Base-by-base conservation (phyloP, 1,284 basidiomycete genomes). In the Cryptococcus hybrid region DNA sequence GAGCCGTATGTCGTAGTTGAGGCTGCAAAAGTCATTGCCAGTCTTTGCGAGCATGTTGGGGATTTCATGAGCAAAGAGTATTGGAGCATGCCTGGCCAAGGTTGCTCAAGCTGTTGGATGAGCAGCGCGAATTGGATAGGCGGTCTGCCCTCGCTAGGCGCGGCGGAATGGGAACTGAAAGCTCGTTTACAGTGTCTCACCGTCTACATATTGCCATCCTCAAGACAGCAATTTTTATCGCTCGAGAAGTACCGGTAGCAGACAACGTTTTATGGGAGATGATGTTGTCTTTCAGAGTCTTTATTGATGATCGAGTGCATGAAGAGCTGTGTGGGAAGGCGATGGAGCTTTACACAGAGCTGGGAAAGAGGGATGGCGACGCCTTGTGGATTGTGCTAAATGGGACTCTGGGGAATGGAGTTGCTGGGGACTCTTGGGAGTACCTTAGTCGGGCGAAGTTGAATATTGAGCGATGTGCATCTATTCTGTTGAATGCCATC, bases 21-120 rank as follows among this genome's bases (percentile, higher is more conserved):
- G 43, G 86, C 90, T 0, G 86, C 87, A 1, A 78, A 76, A 2
- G 79, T 94, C 38, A 78, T 95, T 13, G 88, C 89, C 59, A 76
- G 83, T 0, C 80, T 97, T 34, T 83, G 85, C 0, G 76, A 68
- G 39, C 80, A 88, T 63, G 84, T 86, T 18, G 92, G 92, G 12
- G 84, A 84, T 52, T 94, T 90, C 77, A 91, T 96, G 88, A 84
- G 83, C 48, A 80, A 85, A 81, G 88, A 51, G 83, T 96, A 15
- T 87, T 91, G 83, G 89, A 94, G 62, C 89, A 95, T 63, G 83
- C 91, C 13, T 95, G 92, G 92, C 93, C 93, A 1, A 84, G 83
- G 35, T 89, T 94, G 68, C 79, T 79, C 43, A 69, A 64, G 3
- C 80, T 93, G 56, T 76, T 94, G 44, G 73, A 71, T 2, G 80